Conservation (phyloP, 768 basidiomycete genomes). For the Russula olivacea region DNA sequence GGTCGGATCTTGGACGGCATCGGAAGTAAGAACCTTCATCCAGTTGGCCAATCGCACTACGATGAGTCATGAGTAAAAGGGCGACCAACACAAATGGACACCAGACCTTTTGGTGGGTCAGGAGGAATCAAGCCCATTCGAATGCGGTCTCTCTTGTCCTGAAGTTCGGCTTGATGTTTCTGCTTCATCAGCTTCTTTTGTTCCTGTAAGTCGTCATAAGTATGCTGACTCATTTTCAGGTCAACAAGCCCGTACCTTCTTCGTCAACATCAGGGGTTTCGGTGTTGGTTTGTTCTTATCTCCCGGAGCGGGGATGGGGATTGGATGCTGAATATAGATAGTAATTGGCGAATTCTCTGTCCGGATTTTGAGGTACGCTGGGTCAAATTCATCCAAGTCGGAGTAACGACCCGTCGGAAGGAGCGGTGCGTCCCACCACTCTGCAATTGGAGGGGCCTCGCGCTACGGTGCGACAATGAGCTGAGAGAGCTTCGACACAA, state of each 20-base stretch:
- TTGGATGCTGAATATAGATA: slow-evolving; percentile 93
- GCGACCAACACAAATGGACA: not conserved
- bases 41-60: slow-evolving; percentile 88
- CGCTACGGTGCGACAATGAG: slow-evolving; percentile 42
- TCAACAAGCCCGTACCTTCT: slow-evolving; percentile 49
- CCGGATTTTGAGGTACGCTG: slow-evolving; percentile 57
- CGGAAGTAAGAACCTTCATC: slow-evolving; percentile 96
- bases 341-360: slow-evolving; percentile 71
- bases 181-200: slow-evolving; percentile 97
- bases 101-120: slow-evolving; percentile 85
- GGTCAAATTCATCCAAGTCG: slow-evolving; percentile 52
- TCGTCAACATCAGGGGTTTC: slow-evolving; percentile 88
- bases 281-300: slow-evolving; percentile 76
- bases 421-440: slow-evolving; percentile 96
- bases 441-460: slow-evolving; percentile 78
- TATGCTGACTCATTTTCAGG: not conserved
- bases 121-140: slow-evolving; percentile 95
- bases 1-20: slow-evolving; percentile 96
- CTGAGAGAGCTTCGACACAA: not conserved
- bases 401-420: slow-evolving; percentile 76
- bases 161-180: slow-evolving; percentile 76
- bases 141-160: slow-evolving; percentile 92
- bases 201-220: slow-evolving; percentile 42
- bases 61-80: slow-evolving; percentile 13
- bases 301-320: slow-evolving; percentile 86